Conservation (phyloP, 2,329 filamentous ascomycete genomes). For the Colletotrichum orbiculare region DNA sequence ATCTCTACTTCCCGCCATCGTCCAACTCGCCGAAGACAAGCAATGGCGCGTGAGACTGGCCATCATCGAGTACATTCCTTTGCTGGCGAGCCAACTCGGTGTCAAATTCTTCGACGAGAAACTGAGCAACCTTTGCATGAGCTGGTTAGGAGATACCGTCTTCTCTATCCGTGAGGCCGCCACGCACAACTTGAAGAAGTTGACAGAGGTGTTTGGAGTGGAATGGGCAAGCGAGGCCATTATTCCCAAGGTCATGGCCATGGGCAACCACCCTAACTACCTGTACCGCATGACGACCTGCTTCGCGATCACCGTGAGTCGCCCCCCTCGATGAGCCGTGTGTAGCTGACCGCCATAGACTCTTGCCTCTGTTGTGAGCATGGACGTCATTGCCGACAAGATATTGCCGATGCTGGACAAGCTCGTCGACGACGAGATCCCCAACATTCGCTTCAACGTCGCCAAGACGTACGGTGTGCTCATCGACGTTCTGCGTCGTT, state of each 20-base stretch:
- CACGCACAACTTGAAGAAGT: slow-evolving; percentile 96
- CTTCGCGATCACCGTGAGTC: slow-evolving; percentile 94
- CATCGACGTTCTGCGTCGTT: slow-evolving; percentile 89
- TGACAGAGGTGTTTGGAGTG: slow-evolving; percentile 98
- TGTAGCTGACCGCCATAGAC: slow-evolving; percentile 69
- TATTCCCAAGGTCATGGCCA: slow-evolving; percentile 97
- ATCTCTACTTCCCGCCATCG: slow-evolving; percentile 95
- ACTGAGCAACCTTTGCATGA: slow-evolving; percentile 94
- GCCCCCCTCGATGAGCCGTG: slow-evolving; percentile 3
- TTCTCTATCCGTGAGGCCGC: slow-evolving; percentile 98
- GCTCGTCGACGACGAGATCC: slow-evolving; percentile 92
- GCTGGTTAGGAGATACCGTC: slow-evolving; percentile 97
- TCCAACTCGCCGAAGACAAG: slow-evolving; percentile 98
- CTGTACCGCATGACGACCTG: slow-evolving; percentile 99
- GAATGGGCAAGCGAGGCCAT: slow-evolving; percentile 98
- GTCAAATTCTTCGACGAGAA: slow-evolving; percentile 99
- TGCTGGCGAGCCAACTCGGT: slow-evolving; percentile 93
- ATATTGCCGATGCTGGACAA: slow-evolving; percentile 97
- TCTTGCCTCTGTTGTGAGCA: slow-evolving; percentile 89
- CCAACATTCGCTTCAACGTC: slow-evolving; percentile 99
- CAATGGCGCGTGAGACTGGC: slow-evolving; percentile 98
- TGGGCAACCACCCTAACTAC: slow-evolving; percentile 98
- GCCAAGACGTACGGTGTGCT: slow-evolving; percentile 96
- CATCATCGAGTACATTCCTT: slow-evolving; percentile 98
- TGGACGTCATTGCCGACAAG: slow-evolving; percentile 91